Percentiles rank a stretch among this genome's conserved stretches.
phyloP scores from a whole-genome alignment of 768 basidiomycete genomes.

The Leccinum rimulosum region DNA sequence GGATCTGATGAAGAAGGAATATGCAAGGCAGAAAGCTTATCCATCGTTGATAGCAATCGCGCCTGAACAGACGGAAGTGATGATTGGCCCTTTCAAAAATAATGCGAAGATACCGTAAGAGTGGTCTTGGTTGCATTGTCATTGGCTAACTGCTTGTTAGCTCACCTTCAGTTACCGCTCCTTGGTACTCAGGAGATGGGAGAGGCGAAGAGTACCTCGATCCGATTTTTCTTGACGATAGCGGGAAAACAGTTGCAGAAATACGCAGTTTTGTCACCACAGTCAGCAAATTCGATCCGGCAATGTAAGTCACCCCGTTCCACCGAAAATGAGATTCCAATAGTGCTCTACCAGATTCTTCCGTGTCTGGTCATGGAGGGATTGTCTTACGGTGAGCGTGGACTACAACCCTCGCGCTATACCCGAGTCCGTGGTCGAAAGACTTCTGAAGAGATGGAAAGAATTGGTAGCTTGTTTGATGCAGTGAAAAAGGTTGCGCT shows the following conservation, averaged over 20 bases:
- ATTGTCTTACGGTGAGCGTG: neutral
- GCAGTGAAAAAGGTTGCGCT: neutral
- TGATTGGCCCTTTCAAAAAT: neutral
- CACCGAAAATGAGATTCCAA: neutral
- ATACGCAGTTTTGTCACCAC: neutral
- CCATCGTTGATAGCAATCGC: neutral
- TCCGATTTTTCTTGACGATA: neutral
- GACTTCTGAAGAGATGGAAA: slow-evolving; percentile 1
- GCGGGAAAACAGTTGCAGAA: neutral
- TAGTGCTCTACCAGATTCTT: neutral
- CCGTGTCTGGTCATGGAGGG: slow-evolving; percentile 6
- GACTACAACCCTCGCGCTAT: slow-evolving; percentile 1
- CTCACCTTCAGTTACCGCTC: neutral
- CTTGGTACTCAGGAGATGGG: slow-evolving; percentile 1
- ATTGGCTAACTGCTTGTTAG: neutral
- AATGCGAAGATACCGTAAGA: neutral
- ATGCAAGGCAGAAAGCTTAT: neutral
- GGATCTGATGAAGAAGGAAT: neutral
- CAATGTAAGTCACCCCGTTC: neutral
- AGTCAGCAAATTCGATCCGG: neutral
- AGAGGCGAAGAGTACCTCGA: slow-evolving; percentile 2
- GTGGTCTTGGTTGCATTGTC: neutral
- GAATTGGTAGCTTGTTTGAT: neutral
- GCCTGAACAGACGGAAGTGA: neutral
- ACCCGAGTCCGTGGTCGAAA: neutral